Percentiles rank a stretch among this genome's conserved stretches.
Evolutionary conservation across 495 filamentous ascomycete genomes (phyloP).

Genomic region (Xylaria intraflava): DNA sequence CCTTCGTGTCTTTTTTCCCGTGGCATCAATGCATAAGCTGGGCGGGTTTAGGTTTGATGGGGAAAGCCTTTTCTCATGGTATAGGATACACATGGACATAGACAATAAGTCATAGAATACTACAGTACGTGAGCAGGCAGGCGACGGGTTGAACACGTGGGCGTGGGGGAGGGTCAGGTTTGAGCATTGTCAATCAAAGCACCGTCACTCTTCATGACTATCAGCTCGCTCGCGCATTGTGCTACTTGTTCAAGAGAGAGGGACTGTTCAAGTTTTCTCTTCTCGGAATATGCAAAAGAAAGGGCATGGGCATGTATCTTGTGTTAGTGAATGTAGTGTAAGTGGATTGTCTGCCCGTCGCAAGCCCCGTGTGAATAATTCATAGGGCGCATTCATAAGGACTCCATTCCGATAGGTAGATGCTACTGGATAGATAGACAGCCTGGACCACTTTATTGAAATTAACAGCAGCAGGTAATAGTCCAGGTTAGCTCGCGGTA

Average conservation of each 20-base stretch:
- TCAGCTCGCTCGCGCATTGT: background rate
- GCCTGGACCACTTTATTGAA: too few relatives aligned
- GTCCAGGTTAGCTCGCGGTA: too few relatives aligned
- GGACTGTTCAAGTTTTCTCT: too few relatives aligned
- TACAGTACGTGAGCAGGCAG: background rate
- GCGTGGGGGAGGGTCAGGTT: background rate
- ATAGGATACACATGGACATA: background rate
- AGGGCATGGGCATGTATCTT: too few relatives aligned
- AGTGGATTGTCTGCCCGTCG: too few relatives aligned
- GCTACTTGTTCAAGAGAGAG: background rate
- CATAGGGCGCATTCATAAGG: too few relatives aligned
- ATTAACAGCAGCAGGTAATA: too few relatives aligned
- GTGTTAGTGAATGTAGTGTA: too few relatives aligned
- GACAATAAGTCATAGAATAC: background rate
- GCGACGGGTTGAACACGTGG: background rate
- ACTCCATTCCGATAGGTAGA: too few relatives aligned
- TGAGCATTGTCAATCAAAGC: background rate
- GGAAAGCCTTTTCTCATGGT: background rate
- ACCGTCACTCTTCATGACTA: background rate
- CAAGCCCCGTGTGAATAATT: too few relatives aligned
- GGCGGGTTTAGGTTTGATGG: background rate
- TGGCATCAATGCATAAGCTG: background rate
- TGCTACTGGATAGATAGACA: too few relatives aligned
- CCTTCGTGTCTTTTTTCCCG: background rate
- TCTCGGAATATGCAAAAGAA: too few relatives aligned